Conservation (phyloP, 306 rosid species). For the Quercus variabilis region DNA sequence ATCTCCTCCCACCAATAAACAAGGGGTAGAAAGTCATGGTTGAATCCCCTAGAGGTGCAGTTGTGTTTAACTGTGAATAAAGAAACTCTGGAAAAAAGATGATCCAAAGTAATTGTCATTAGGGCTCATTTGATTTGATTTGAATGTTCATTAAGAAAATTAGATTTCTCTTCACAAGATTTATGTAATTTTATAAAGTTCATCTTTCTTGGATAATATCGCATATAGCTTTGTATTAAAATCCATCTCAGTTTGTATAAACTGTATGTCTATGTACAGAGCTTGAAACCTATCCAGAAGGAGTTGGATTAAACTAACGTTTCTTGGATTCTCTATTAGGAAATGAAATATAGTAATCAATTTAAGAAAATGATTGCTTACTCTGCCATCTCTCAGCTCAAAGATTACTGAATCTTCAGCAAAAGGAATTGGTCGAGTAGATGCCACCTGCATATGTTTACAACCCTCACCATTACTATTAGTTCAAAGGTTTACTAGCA, state of each 20-base stretch:
- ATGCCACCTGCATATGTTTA: constrained; percentile 59
- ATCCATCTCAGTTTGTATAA: not conserved
- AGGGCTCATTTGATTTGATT: too few relatives aligned
- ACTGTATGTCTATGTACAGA: not conserved
- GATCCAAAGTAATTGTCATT: too few relatives aligned
- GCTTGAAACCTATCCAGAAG: not conserved
- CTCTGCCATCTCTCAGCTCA: constrained; percentile 90
- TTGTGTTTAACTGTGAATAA: too few relatives aligned
- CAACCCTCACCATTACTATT: constrained; percentile 22
- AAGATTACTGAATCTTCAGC: constrained; percentile 69
- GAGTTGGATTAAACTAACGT: not conserved
- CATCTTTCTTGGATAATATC: not conserved
- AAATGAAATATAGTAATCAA: constrained; percentile 12
- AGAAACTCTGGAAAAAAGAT: too few relatives aligned
- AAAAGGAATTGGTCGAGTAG: constrained; percentile 75
- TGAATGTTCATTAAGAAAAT: too few relatives aligned
- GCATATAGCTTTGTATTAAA: not conserved
- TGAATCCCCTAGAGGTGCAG: not conserved
- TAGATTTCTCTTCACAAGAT: not conserved
- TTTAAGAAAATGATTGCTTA: constrained; percentile 35
- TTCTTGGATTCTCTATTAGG: not conserved
- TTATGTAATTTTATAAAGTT: not conserved
- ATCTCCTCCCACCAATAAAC: not conserved
- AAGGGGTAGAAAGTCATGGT: not conserved
- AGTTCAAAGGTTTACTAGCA: not conserved